A percentile compares a stretch with the other conserved stretches of the same genome.
Evolutionary conservation across 441 rosid species (phyloP).

Genomic region (Populus hybrid): DNA sequence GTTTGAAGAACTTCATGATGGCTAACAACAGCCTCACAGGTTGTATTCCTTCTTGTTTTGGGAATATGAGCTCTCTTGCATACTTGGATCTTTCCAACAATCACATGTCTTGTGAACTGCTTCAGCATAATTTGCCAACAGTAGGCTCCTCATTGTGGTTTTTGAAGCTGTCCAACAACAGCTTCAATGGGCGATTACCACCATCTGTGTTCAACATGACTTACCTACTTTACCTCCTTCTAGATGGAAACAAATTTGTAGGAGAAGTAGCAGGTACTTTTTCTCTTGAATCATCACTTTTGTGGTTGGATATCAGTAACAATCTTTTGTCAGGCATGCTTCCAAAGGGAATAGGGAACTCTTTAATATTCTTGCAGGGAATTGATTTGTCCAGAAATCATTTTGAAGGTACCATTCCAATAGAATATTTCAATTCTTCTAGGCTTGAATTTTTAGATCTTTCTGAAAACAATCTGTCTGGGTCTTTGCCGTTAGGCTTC

Average conservation of each 20-base stretch:
- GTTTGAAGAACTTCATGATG: neutral
- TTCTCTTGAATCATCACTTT: neutral
- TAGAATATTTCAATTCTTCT: neutral
- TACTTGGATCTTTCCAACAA: slow-evolving; percentile 15
- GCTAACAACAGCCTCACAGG: slow-evolving; percentile 17
- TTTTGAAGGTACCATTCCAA: slow-evolving; percentile 20
- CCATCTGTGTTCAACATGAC: too few relatives aligned
- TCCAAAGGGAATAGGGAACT: slow-evolving; percentile 1
- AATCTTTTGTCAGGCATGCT: neutral
- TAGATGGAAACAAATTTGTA: neutral
- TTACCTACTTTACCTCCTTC: fast-evolving
- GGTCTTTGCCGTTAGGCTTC: too few relatives aligned
- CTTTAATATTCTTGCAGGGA: neutral
- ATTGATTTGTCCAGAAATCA: slow-evolving; percentile 15
- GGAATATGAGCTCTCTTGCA: neutral
- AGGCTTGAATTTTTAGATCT: slow-evolving; percentile 2
- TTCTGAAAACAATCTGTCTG: neutral
- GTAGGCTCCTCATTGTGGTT: neutral
- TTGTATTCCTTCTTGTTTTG: slow-evolving; percentile 21
- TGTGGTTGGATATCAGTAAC: neutral
- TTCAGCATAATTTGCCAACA: neutral
- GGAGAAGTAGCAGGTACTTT: neutral
- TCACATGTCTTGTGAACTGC: slow-evolving; percentile 10
- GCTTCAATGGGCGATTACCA: too few relatives aligned
- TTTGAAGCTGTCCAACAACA: neutral